These are phyloP conservation scores for Dictyostelium discoideum DNA, from an alignment of 78 protist genomes.

Conservation along the genomic window dicty_2.7 NC_007090.3:4831001-4831500, in stretches of 20 bases:
- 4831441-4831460: constrained; percentile 35
- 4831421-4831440: constrained; percentile 18
- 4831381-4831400: constrained; percentile 93
- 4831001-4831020: neutral
- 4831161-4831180: constrained; percentile 92
- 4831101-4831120: constrained; percentile 62
- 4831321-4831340: constrained; percentile 52
- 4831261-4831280: constrained; percentile 92
- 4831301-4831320: constrained; percentile 85
- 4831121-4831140: constrained; percentile 88
- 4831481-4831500: constrained; percentile 92
- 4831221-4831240: constrained; percentile 95
- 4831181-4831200: constrained; percentile 88
- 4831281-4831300: constrained; percentile 82
- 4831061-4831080: constrained; percentile 88
- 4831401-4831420: constrained; percentile 94
- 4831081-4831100: constrained; percentile 60
- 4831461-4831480: constrained; percentile 86
- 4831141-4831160: constrained; percentile 95
- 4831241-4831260: constrained; percentile 98
- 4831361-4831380: constrained; percentile 92
- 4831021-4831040: constrained; percentile 63
- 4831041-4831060: constrained; percentile 40
- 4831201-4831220: constrained; percentile 94
- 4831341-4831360: constrained; percentile 85